Base-by-base conservation (phyloP, 176 grass and related monocot species). In the Avena eriantha region DNA sequence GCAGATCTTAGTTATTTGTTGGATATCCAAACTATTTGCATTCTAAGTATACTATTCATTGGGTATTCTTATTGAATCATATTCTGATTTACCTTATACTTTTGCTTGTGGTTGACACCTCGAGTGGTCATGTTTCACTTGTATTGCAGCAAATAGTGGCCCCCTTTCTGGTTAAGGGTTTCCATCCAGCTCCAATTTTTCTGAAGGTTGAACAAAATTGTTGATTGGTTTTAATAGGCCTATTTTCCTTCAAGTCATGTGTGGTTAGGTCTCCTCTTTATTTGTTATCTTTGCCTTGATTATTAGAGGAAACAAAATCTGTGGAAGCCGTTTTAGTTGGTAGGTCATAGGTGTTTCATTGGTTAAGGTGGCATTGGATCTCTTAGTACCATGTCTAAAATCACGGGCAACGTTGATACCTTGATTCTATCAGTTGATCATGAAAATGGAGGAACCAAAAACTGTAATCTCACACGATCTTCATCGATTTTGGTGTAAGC, bases 251-350 rank as follows among this genome's bases (percentile, higher is more conserved):
- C n/a, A 29, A 29, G 58, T 82, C 54, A 41, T 49, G 55, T 46
- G 56, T 82, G 12, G 8, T 55, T 50, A 16, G 4, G 22, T 69
- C 41, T 26, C 14, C 69, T 77, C 43, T 81, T 71, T 64, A 9
- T 16, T 70, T 26, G 19, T 84, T 35, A 64, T 24, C 29, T 82
- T 59, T 53, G 23, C 33, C 51, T 79, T 65, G 80, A 77, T 64
- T 72, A 77, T 64, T 72, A 50, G 24, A 39, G 45, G 78, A 56
- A 24, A 46, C 46, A 75, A 73, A 72, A 56, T 71, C 9, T 15
- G 3, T 56, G 70, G 23, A 34, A 69, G n/a, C 35, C 33, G 14
- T 86, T 84, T n/a, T 69, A 84, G 69, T 81, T 87, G n/a, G 68
- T 51, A 11, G 50, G 61, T 48, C 3, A 11, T 41, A 50, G 16